A percentile compares a stretch with the other conserved stretches of the same genome.
Evolutionary conservation across 176 grass and related monocot species (phyloP).

Genomic region (Puya raimondii): DNA sequence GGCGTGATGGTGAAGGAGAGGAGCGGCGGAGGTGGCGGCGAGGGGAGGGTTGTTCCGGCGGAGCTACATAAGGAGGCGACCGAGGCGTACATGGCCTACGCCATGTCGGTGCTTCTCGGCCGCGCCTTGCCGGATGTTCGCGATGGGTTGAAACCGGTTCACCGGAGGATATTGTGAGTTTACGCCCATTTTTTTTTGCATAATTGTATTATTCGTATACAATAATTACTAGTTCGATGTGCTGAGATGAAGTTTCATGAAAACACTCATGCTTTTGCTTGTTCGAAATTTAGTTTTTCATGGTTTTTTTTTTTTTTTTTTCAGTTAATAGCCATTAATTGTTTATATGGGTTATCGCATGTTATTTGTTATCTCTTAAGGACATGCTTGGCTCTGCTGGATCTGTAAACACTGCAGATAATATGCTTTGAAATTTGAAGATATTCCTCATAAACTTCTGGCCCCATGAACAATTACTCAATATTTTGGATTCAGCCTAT

Average conservation of each 20-base stretch:
- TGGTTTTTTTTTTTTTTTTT: too few relatives aligned
- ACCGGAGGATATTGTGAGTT: slow-evolving; percentile 88
- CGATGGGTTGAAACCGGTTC: slow-evolving; percentile 92
- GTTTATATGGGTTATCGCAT: too few relatives aligned
- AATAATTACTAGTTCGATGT: too few relatives aligned
- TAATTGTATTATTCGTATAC: too few relatives aligned
- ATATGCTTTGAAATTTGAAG: not conserved
- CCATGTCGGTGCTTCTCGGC: slow-evolving; percentile 89
- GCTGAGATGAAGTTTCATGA: too few relatives aligned
- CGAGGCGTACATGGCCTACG: slow-evolving; percentile 83
- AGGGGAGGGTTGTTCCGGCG: slow-evolving; percentile 52
- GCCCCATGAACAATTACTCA: not conserved
- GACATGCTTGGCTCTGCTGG: too few relatives aligned
- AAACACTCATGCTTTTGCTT: too few relatives aligned
- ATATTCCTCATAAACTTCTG: not conserved
- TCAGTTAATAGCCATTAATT: too few relatives aligned
- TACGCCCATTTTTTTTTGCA: not conserved
- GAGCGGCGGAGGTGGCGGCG: not conserved
- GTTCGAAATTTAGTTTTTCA: too few relatives aligned
- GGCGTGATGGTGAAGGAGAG: slow-evolving; percentile 24
- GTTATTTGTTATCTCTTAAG: too few relatives aligned
- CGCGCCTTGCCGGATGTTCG: slow-evolving; percentile 85
- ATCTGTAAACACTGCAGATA: too few relatives aligned
- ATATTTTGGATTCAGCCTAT: not conserved
- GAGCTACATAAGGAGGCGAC: slow-evolving; percentile 95